phyloP scores from a whole-genome alignment of 306 rosid genomes.

The Cucurbita argyrosperma region DNA sequence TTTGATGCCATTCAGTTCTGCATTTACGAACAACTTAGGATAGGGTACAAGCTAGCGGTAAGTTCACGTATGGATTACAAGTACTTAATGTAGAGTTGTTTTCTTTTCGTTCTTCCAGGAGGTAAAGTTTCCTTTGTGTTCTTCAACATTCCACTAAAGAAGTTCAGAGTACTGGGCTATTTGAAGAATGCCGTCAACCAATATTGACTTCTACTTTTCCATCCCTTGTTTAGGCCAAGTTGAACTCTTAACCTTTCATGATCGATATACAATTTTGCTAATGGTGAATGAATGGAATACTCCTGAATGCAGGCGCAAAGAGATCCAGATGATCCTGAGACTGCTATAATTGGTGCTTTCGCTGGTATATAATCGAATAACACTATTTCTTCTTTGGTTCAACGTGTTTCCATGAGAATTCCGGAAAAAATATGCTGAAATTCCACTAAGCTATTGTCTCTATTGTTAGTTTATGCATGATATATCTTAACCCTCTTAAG shows the following conservation, averaged over 20 bases:
- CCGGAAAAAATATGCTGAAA: too few relatives aligned
- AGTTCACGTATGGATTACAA: slow-evolving; percentile 7
- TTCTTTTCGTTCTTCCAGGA: too few relatives aligned
- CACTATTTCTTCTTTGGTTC: background rate
- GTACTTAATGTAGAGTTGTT: background rate
- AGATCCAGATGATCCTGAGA: slow-evolving; percentile 63
- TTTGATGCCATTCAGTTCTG: slow-evolving; percentile 73
- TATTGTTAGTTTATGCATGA: background rate
- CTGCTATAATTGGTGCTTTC: slow-evolving; percentile 60
- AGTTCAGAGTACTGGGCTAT: background rate
- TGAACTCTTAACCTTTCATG: background rate
- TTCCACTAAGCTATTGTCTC: too few relatives aligned
- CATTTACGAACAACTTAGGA: slow-evolving; percentile 67
- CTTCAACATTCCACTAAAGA: background rate
- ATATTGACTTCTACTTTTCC: background rate
- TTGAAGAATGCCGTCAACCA: background rate
- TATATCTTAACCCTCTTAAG: background rate
- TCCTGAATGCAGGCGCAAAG: slow-evolving; percentile 36
- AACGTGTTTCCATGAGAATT: too few relatives aligned
- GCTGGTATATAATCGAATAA: slow-evolving; percentile 25
- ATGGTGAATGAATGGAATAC: background rate
- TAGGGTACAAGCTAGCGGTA: slow-evolving; percentile 68
- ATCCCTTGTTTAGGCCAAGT: background rate
- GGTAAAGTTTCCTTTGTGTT: background rate
- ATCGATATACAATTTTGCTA: background rate